Evolutionary conservation across 2,329 filamentous ascomycete species (phyloP).

Genomic region (Xylaria multiplex): DNA sequence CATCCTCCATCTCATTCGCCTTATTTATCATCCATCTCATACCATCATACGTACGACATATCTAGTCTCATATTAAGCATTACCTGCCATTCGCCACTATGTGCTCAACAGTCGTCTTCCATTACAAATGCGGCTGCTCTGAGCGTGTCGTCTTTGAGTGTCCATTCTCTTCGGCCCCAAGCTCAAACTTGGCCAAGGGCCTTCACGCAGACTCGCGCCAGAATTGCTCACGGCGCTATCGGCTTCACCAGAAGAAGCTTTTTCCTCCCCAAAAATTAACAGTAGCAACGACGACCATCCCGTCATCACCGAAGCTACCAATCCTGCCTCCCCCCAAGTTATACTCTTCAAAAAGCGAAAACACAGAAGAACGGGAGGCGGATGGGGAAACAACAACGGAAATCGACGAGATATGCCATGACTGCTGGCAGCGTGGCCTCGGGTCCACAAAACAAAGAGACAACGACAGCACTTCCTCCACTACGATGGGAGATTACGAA

Average conservation of each 20-base stretch:
- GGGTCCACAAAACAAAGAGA: constrained; percentile 6
- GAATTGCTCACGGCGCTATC: constrained; percentile 24
- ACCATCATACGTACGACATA: not conserved
- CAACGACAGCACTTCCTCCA: not conserved
- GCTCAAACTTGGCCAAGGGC: not conserved
- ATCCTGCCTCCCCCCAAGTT: not conserved
- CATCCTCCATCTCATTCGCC: not conserved
- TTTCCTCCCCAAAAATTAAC: not conserved
- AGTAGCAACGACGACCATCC: not conserved
- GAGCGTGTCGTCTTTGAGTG: constrained; percentile 41
- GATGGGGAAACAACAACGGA: not conserved
- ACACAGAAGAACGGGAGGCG: not conserved
- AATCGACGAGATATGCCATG: constrained; percentile 41
- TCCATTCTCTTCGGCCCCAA: constrained; percentile 8
- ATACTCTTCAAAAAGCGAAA: not conserved
- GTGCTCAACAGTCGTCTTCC: constrained; percentile 42
- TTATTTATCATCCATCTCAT: not conserved
- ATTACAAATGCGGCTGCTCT: constrained; percentile 44
- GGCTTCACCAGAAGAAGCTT: constrained; percentile 24
- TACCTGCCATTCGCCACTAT: constrained; percentile 25
- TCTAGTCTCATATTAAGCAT: not conserved
- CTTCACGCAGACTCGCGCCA: not conserved
- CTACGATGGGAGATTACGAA: constrained; percentile 2
- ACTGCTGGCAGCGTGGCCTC: constrained; percentile 35
- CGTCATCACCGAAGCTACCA: not conserved